Conservation (phyloP, 805 yeast genomes). For the Nakazawaea pomicola region DNA sequence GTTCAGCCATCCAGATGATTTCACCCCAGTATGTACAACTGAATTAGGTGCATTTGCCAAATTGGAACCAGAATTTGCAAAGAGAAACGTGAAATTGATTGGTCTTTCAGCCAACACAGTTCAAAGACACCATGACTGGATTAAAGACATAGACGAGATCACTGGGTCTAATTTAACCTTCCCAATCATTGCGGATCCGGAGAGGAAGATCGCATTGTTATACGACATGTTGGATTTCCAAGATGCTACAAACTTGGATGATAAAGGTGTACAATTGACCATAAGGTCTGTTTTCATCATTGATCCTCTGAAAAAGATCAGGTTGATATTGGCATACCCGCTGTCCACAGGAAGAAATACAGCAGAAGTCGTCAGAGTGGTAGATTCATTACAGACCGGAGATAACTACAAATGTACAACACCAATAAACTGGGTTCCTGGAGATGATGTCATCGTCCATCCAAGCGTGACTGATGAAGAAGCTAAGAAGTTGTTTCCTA, state of each 20-base stretch:
- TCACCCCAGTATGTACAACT: constrained; percentile 77
- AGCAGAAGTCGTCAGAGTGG: constrained; percentile 64
- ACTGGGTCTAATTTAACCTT: constrained; percentile 52
- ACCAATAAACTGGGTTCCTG: constrained; percentile 70
- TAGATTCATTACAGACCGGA: constrained; percentile 64
- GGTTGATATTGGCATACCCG: constrained; percentile 63
- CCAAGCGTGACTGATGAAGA: constrained; percentile 57
- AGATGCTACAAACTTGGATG: constrained; percentile 62
- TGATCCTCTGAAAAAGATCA: constrained; percentile 59
- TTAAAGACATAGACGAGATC: constrained; percentile 65
- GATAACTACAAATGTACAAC: constrained; percentile 61
- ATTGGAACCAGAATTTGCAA: constrained; percentile 62
- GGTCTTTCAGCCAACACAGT: constrained; percentile 65
- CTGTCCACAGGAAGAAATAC: constrained; percentile 75
- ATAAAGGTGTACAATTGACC: constrained; percentile 60
- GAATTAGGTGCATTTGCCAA: constrained; percentile 74
- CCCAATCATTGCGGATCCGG: constrained; percentile 67
- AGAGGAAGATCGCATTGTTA: constrained; percentile 52
- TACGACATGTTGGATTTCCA: constrained; percentile 71
- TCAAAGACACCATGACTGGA: constrained; percentile 62
- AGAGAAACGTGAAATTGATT: constrained; percentile 60
- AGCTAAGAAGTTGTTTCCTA: constrained; percentile 57
- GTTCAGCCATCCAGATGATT: constrained; percentile 75
- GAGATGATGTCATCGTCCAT: constrained; percentile 70
- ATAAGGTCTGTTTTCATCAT: constrained; percentile 69